phyloP scores from a whole-genome alignment of 305 asterid genomes.

The Lippia alba region DNA sequence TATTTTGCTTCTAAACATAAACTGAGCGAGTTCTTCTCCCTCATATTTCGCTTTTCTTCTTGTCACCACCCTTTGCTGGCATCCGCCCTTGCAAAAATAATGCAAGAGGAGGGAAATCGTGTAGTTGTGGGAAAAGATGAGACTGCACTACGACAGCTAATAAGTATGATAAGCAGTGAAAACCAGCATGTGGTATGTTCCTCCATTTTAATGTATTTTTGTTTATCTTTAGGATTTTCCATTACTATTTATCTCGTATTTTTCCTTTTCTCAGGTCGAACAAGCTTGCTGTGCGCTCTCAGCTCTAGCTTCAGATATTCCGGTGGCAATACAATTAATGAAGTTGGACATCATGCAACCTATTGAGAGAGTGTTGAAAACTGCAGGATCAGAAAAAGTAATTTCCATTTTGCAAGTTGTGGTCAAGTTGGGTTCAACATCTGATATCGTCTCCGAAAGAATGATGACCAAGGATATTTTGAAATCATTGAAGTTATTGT shows the following conservation, averaged over 20 bases:
- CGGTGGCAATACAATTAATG: slow-evolving; percentile 93
- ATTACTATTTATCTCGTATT: slow-evolving; percentile 24
- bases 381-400: slow-evolving; percentile 78
- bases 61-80: slow-evolving; percentile 99
- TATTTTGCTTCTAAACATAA: slow-evolving; percentile 97
- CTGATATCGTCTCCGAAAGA: slow-evolving; percentile 88
- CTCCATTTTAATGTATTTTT: slow-evolving; percentile 29
- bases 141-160: slow-evolving; percentile 97
- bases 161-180: slow-evolving; percentile 99
- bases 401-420: slow-evolving; percentile 91
- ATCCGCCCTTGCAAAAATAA: slow-evolving; percentile 96
- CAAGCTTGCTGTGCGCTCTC: slow-evolving; percentile 99
- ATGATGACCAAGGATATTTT: slow-evolving; percentile 88
- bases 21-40: slow-evolving; percentile 98
- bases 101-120: slow-evolving; percentile 94
- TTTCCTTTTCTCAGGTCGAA: slow-evolving; percentile 66
- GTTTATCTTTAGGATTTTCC: slow-evolving; percentile 26
- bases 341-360: slow-evolving; percentile 98
- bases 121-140: slow-evolving; percentile 96
- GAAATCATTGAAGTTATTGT: slow-evolving; percentile 80
- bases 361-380: slow-evolving; percentile 86
- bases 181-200: slow-evolving; percentile 94
- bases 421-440: slow-evolving; percentile 83
- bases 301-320: slow-evolving; percentile 87
- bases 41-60: slow-evolving; percentile 97